Evolutionary conservation across 176 grass and related monocot genomes (phyloP).

Genomic region (Hsuehochloa calcarea): DNA sequence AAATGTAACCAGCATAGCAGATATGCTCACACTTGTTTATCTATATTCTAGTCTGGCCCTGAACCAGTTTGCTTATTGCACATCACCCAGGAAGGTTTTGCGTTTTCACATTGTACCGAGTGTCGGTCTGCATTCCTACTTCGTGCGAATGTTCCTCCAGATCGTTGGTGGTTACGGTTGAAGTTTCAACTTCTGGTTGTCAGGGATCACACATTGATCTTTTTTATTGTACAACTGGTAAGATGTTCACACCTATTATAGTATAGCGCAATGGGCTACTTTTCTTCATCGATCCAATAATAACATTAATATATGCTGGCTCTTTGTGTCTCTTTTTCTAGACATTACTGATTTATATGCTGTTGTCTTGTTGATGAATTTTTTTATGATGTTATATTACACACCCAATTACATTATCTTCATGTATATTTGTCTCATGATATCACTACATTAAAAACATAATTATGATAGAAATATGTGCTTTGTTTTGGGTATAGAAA

Average conservation of each 20-base stretch:
- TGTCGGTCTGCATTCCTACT: conserved; percentile 85
- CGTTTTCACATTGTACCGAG: conserved; percentile 97
- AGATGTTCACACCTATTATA: conserved; percentile 25
- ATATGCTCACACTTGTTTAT: background rate
- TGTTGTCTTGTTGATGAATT: background rate
- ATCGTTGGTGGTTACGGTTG: conserved; percentile 87
- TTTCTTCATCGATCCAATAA: background rate
- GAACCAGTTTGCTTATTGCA: conserved; percentile 29
- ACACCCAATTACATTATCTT: background rate
- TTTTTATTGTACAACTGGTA: conserved; percentile 91
- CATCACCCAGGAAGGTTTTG: conserved; percentile 89
- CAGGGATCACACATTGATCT: conserved; percentile 94
- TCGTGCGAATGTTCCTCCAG: conserved; percentile 90
- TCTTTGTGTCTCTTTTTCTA: background rate
- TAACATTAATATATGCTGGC: background rate
- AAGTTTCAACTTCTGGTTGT: conserved; percentile 91
- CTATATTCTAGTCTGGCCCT: conserved; percentile 2
- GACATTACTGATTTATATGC: background rate
- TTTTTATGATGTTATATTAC: conserved; percentile 12
- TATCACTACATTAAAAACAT: background rate
- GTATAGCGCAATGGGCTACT: background rate
- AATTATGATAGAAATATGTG: background rate
- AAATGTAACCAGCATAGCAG: background rate
- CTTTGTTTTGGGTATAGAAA: background rate
- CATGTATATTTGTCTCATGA: background rate